phyloP scores from a whole-genome alignment of 441 rosid genomes.

The Kokia cookei region DNA sequence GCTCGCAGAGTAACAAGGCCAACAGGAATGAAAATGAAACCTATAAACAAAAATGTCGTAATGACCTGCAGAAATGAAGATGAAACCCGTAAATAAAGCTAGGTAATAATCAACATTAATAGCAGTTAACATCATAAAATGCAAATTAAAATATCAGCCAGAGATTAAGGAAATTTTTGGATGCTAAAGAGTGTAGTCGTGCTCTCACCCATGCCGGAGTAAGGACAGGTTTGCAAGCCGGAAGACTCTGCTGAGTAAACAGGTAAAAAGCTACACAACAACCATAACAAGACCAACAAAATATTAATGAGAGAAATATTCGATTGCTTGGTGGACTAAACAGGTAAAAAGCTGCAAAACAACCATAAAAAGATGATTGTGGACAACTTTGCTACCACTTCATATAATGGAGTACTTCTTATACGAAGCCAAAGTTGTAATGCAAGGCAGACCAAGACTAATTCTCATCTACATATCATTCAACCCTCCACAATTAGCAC shows the following conservation, averaged over 20 bases:
- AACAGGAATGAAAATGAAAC: slow-evolving; percentile 57
- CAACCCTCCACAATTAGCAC: not conserved
- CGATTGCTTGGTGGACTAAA: not conserved
- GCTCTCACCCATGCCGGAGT: slow-evolving; percentile 71
- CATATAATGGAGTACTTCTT: not conserved
- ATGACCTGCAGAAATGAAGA: slow-evolving; percentile 46
- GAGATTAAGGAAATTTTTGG: not conserved
- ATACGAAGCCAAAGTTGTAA: not conserved
- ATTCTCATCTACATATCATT: not conserved
- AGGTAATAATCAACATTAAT: not conserved
- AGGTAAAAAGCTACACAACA: slow-evolving; percentile 42
- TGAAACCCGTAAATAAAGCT: not conserved
- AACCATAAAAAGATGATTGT: not conserved
- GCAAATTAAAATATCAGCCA: not conserved
- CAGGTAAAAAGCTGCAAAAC: not conserved
- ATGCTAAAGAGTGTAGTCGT: not conserved
- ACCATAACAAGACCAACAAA: slow-evolving; percentile 3
- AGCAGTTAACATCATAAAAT: not conserved
- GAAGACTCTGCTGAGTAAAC: slow-evolving; percentile 76
- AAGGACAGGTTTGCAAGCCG: slow-evolving; percentile 89
- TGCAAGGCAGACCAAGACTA: not conserved
- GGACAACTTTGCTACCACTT: not conserved
- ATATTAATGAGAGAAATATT: not conserved
- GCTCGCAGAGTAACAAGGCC: slow-evolving; percentile 63
- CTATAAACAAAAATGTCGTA: slow-evolving; percentile 46